phyloP scores from a whole-genome alignment of 805 yeast genomes.

The Isabelozyma gotoi region DNA sequence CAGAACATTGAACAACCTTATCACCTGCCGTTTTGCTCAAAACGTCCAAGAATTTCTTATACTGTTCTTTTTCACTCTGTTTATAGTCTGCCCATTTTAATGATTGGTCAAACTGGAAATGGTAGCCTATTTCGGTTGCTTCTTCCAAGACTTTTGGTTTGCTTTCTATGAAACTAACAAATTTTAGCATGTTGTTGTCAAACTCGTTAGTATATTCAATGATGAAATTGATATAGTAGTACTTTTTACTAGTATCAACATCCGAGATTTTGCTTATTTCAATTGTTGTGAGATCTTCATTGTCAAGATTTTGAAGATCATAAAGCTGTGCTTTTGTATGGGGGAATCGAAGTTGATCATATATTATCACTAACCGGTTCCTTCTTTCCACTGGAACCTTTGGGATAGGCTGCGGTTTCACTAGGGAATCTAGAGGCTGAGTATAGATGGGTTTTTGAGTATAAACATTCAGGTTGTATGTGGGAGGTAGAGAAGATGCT shows the following conservation, averaged over 20 bases:
- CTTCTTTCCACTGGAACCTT: constrained; percentile 1
- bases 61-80: constrained; percentile 21
- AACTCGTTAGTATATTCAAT: constrained; percentile 32
- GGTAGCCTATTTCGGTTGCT: constrained; percentile 28
- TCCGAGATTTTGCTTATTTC: constrained; percentile 16
- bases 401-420: too few species aligned
- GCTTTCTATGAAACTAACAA: constrained; percentile 18
- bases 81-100: constrained; percentile 29
- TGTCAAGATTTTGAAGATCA: constrained; percentile 16
- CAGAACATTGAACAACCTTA: constrained; percentile 37
- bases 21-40: constrained; percentile 20
- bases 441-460: neutral
- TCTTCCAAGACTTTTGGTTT: constrained; percentile 13
- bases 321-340: constrained; percentile 26
- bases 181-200: constrained; percentile 18
- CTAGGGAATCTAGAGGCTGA: neutral
- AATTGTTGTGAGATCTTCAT: constrained; percentile 17
- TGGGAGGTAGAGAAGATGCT: neutral
- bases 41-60: constrained; percentile 20
- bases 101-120: constrained; percentile 30
- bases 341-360: constrained; percentile 27
- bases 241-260: constrained; percentile 10
- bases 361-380: constrained; percentile 16
- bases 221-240: constrained; percentile 24
- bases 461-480: neutral